These are phyloP conservation scores for Truncatella angustata DNA, from an alignment of 2,329 filamentous ascomycete species.

Conservation along the genomic window DNA sequence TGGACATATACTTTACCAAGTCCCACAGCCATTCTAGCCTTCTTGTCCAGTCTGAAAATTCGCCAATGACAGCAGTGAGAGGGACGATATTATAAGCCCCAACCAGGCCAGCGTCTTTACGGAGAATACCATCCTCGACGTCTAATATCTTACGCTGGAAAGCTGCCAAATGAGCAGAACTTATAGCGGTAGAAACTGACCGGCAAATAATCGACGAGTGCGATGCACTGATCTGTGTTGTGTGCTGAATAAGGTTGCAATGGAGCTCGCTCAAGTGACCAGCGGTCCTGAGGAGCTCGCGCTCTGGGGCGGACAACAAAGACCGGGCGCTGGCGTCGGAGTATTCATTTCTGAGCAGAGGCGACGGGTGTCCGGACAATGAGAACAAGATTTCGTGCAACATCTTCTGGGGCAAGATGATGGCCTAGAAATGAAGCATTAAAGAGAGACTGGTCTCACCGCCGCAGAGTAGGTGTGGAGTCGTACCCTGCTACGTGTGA, in stretches of 20 bases:
- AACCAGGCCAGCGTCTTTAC: slow-evolving; percentile 73
- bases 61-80: slow-evolving; percentile 76
- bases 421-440: too few relatives aligned
- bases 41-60: slow-evolving; percentile 85
- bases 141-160: slow-evolving; percentile 85
- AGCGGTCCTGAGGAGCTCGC: slow-evolving; percentile 74
- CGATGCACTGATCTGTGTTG: slow-evolving; percentile 62
- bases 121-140: slow-evolving; percentile 77
- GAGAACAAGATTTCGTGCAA: slow-evolving; percentile 98
- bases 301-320: slow-evolving; percentile 73
- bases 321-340: slow-evolving; percentile 44
- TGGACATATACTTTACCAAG: slow-evolving; percentile 66
- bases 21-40: slow-evolving; percentile 84
- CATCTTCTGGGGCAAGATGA: slow-evolving; percentile 53
- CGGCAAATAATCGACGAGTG: slow-evolving; percentile 84
- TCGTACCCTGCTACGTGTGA: slow-evolving; percentile 20
- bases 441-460: not conserved
- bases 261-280: slow-evolving; percentile 78
- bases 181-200: slow-evolving; percentile 78
- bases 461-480: not conserved
- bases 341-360: slow-evolving; percentile 65
- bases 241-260: slow-evolving; percentile 65
- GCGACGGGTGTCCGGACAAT: slow-evolving; percentile 89
- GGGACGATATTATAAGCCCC: slow-evolving; percentile 94
- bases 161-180: slow-evolving; percentile 68